Conservation (phyloP, 306 rosid species). For the Morella rubra region DNA sequence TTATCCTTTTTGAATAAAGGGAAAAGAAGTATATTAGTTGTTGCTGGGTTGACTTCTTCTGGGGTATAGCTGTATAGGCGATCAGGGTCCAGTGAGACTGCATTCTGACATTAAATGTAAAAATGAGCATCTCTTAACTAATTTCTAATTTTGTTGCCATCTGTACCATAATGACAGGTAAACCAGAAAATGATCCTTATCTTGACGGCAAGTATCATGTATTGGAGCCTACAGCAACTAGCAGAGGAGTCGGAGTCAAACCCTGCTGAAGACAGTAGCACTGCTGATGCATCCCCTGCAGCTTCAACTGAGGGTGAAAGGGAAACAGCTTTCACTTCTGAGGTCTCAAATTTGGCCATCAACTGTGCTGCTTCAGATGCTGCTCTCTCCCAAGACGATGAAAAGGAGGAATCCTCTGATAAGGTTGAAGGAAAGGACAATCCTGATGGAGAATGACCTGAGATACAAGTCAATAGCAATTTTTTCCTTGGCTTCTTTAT, state of each 20-base stretch:
- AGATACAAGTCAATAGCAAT: slow-evolving; percentile 9
- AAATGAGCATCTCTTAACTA: neutral
- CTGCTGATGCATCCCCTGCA: slow-evolving; percentile 36
- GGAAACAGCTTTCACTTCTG: slow-evolving; percentile 33
- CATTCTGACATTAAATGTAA: slow-evolving; percentile 3
- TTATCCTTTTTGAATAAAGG: neutral
- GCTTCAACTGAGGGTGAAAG: slow-evolving; percentile 37
- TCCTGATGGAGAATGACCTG: slow-evolving; percentile 31
- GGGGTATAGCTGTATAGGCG: neutral
- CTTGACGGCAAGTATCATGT: slow-evolving; percentile 93
- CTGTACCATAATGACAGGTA: slow-evolving; percentile 49
- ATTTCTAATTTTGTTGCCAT: neutral
- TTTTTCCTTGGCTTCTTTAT: slow-evolving; percentile 11
- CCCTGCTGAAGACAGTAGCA: slow-evolving; percentile 19
- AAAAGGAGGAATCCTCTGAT: slow-evolving; percentile 24
- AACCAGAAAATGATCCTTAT: slow-evolving; percentile 97
- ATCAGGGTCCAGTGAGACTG: neutral
- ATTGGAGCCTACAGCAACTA: slow-evolving; percentile 86
- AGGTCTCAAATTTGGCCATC: slow-evolving; percentile 49
- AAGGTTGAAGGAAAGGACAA: slow-evolving; percentile 34
- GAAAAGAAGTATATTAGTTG: neutral
- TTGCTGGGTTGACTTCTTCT: neutral
- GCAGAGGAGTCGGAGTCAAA: slow-evolving; percentile 36
- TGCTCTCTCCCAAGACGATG: slow-evolving; percentile 18
- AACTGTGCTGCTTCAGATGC: slow-evolving; percentile 36